Base-by-base conservation (phyloP, 225 moss, liverwort and hornwort genomes). In the Straminergon stramineum region DNA sequence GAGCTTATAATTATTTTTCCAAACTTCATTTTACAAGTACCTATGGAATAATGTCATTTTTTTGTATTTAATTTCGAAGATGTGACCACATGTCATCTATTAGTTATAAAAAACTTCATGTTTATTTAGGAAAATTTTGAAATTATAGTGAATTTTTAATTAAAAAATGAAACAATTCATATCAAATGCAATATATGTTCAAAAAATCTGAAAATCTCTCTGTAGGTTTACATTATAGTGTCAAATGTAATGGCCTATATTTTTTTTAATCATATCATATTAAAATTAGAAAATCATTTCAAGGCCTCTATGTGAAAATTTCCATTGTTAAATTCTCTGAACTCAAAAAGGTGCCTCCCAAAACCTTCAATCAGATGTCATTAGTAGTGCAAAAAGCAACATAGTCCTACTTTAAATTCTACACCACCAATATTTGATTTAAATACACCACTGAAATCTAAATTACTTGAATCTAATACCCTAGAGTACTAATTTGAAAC, bases 321-420 rank as follows among this genome's bases (percentile, higher is more conserved):
- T 0, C 23, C 39, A 22, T 39, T 4, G 2, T 75, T 11, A 75
- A 30, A 6, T 45, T 45, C 8, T 17, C 0, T 15, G 0, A 45
- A 2, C 10, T 10, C 45, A 74, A 73, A 73, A 9, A 9, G 28
- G 9, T 16, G 11, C 45, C 17, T 11, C 45, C 17, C 20, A 0
- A 43, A 73, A 73, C 27, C 43, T 41, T 69, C 13, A 34, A 28
- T 28, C 5, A 8, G 48, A 27, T 4, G 11, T 35, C 21, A 35
- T 1, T 68, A 0, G 4, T 20, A 70, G 4, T 0, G 0, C 1
- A 3, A 1, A 27, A 0, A 43, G 9, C n/a, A 8, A 41, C 0
- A 7, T 0, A 43, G 16, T 16, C 28, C 3, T 43, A 43, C 9
- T 71, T 27, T 43, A 75, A 75, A 75, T 51, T 75, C 51, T 20